phyloP scores from a whole-genome alignment of 257 asterid species.

The Linaria vulgaris region DNA sequence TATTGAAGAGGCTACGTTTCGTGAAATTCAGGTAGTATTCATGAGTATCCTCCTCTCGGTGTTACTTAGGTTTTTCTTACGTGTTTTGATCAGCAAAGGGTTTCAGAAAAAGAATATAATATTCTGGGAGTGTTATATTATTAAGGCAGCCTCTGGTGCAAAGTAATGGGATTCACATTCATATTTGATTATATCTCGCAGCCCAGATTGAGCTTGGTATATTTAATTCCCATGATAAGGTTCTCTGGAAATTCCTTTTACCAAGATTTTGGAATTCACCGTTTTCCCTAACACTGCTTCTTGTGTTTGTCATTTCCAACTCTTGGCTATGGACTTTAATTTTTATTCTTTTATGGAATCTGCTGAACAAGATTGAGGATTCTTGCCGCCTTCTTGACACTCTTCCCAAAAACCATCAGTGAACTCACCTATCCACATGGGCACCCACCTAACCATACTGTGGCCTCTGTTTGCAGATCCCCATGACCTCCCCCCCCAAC shows the following conservation, averaged over 20 bases:
- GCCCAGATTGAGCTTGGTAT: background rate
- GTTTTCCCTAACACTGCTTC: too few relatives aligned
- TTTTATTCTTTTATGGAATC: too few relatives aligned
- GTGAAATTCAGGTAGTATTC: slow-evolving; percentile 70
- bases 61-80: background rate
- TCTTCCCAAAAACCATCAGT: too few relatives aligned
- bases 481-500: too few relatives aligned
- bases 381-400: too few relatives aligned
- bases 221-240: slow-evolving; percentile 1
- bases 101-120: slow-evolving; percentile 3
- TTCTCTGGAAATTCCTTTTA: background rate
- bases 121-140: background rate
- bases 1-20: slow-evolving; percentile 91
- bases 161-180: slow-evolving; percentile 1
- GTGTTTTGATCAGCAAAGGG: slow-evolving; percentile 14
- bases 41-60: slow-evolving; percentile 10
- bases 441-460: too few relatives aligned
- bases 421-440: too few relatives aligned
- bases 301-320: too few relatives aligned
- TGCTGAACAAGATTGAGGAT: too few relatives aligned
- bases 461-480: too few relatives aligned
- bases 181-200: background rate
- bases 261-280: too few relatives aligned
- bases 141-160: slow-evolving; percentile 3
- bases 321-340: too few relatives aligned